Conservation (phyloP, 306 rosid genomes). For the Vigna hirtella region DNA sequence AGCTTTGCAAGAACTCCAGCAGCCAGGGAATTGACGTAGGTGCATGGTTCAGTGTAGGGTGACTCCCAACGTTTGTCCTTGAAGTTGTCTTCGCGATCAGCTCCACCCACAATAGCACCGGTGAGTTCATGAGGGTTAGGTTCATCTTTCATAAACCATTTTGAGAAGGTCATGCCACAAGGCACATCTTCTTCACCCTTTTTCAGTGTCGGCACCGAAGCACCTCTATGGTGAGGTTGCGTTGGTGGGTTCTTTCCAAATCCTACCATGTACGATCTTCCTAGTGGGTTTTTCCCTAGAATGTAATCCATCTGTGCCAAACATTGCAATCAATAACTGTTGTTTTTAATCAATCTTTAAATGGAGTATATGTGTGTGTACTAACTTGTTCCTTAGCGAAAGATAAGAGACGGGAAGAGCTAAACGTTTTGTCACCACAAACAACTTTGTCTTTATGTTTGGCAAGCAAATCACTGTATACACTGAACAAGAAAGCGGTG, state of each 20-base stretch:
- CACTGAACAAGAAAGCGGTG: slow-evolving; percentile 58
- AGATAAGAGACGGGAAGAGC: slow-evolving; percentile 40
- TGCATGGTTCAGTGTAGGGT: slow-evolving; percentile 78
- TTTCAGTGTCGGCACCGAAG: slow-evolving; percentile 60
- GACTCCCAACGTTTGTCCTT: slow-evolving; percentile 76
- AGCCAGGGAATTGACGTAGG: slow-evolving; percentile 80
- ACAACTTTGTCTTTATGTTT: slow-evolving; percentile 51
- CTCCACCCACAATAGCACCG: slow-evolving; percentile 92
- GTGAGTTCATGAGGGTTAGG: slow-evolving; percentile 87
- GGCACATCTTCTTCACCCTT: neutral
- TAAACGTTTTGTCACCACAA: slow-evolving; percentile 60
- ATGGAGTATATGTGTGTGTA: neutral
- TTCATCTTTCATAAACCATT: slow-evolving; percentile 56
- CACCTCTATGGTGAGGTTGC: slow-evolving; percentile 93
- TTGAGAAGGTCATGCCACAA: slow-evolving; percentile 59
- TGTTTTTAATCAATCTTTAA: neutral
- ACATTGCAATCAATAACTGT: neutral
- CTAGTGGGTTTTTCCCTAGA: slow-evolving; percentile 72
- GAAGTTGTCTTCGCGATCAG: slow-evolving; percentile 68
- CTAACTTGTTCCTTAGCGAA: slow-evolving; percentile 82
- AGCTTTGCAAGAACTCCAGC: slow-evolving; percentile 83
- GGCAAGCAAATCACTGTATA: slow-evolving; percentile 71
- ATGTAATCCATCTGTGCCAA: slow-evolving; percentile 72
- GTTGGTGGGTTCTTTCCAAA: slow-evolving; percentile 72
- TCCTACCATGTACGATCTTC: slow-evolving; percentile 88